Evolutionary conservation across 768 basidiomycete genomes (phyloP), one percentile per base, ranked within the genome.

Genomic region (Boletales sp.): DNA sequence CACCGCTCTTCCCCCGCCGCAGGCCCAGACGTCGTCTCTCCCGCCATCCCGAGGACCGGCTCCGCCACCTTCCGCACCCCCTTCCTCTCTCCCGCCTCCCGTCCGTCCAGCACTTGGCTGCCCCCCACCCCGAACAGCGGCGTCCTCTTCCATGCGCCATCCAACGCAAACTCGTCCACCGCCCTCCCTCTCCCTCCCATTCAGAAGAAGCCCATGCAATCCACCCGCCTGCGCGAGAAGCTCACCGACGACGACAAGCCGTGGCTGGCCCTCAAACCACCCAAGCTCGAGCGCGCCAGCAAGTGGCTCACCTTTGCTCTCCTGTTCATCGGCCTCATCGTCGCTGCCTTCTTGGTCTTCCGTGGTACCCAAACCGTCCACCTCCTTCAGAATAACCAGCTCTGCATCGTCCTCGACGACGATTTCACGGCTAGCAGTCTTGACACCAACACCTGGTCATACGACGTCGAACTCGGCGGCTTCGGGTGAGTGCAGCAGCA

Each of bases 41-140:
- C 10, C 0, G 39, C 43, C 6, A 53, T 78, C 43, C 79, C 81
- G 13, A 64, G 80, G 29, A 66, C 60, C 27, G 61, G 64, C 46
- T 75, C 72, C 18, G 67, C 72, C 1, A 76, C 51, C 13, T 87
- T 89, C 72, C 80, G 86, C 21, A 71, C 79, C 0, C 83, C 86
- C 1, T 87, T 87, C 70, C 78, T 87, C 46, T 78, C 83, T 4
- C 87, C 86, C 0, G 76, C 84, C 1, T 84, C 82, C 1, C 76
- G 86, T n/a, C 84, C 84, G 0, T 68, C 76, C 5, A 73, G 78
- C 13, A 56, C 84, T 0, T 87, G 85, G 86, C 72, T 78, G 0
- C 84, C 85, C 9, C 81, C 83, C 1, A 61, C 75, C 0, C 74
- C 75, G 7, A 24, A 40, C 47, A 56, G 53, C 55, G 56, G 57